These are phyloP conservation scores for Oryza meridionalis DNA, from an alignment of 176 grass and related monocot genomes.

Conservation along the genomic window DNA sequence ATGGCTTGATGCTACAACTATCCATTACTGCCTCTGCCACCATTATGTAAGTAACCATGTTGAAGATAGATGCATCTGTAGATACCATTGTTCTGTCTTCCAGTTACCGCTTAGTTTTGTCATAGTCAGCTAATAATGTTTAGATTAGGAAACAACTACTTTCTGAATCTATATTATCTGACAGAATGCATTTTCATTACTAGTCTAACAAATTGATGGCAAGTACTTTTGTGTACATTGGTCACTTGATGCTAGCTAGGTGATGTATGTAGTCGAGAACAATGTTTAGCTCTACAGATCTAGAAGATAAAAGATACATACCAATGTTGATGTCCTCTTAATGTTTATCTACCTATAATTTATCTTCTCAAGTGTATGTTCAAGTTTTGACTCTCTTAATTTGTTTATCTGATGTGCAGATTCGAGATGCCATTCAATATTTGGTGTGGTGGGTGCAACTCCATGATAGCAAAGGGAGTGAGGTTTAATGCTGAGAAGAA, in stretches of 20 bases:
- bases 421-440: conserved; percentile 99
- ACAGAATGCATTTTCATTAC: neutral
- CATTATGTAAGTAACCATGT: neutral
- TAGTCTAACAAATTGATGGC: neutral
- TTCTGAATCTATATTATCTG: conserved; percentile 3
- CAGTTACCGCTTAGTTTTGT: neutral
- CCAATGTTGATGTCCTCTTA: neutral
- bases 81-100: neutral
- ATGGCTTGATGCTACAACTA: neutral
- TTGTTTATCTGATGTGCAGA: conserved; percentile 42
- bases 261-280: neutral
- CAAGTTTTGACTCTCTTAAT: neutral
- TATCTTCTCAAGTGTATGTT: neutral
- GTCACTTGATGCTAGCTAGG: neutral
- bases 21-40: neutral
- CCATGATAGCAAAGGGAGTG: conserved; percentile 98
- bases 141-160: neutral
- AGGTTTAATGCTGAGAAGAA: conserved; percentile 99
- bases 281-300: neutral
- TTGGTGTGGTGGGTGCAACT: conserved; percentile 98
- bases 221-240: neutral
- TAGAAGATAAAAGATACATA: neutral
- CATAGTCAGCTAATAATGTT: neutral
- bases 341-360: neutral
- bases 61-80: conserved; percentile 3